Percentiles rank a stretch among this genome's conserved stretches.
Conservation (phyloP, 257 asterid genomes). For the Hygrophila difformis region DNA sequence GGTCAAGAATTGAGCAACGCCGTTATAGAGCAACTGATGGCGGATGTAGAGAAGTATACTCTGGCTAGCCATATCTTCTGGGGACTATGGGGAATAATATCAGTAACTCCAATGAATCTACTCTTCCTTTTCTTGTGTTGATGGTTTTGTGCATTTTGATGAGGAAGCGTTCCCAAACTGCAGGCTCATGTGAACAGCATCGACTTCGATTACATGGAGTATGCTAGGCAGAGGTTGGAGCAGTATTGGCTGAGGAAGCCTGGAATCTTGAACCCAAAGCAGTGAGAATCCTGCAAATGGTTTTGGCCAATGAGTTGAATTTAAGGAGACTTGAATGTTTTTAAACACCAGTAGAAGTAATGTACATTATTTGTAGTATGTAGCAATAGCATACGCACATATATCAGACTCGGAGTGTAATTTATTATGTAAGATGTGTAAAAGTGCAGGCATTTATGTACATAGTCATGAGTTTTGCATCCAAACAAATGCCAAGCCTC, state of each 20-base stretch:
- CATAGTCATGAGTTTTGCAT: too few species aligned
- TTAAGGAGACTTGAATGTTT: too few species aligned
- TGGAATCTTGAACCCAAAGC: conserved; percentile 19
- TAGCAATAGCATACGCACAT: too few species aligned
- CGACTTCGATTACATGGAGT: conserved; percentile 70
- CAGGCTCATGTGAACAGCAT: conserved; percentile 73
- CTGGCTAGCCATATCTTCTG: conserved; percentile 88
- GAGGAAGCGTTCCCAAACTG: conserved; percentile 1
- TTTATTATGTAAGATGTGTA: too few species aligned
- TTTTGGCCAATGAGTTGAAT: too few species aligned
- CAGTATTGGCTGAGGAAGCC: conserved; percentile 64
- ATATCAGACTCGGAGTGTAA: too few species aligned
- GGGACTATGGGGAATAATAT: conserved; percentile 97
- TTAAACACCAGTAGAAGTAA: too few species aligned
- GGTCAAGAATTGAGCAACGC: conserved; percentile 40
- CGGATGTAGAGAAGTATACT: conserved; percentile 58
- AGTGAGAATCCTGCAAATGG: too few species aligned
- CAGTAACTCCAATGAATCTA: conserved; percentile 27
- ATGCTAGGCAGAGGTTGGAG: conserved; percentile 75
- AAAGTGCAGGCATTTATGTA: too few species aligned
- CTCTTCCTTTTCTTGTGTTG: neutral
- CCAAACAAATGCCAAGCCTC: too few species aligned
- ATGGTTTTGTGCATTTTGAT: neutral
- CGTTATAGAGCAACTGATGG: conserved; percentile 36
- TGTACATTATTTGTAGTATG: too few species aligned